phyloP scores from a whole-genome alignment of 176 grass and related monocot species.

The Ampelocalamus luodianensis region DNA sequence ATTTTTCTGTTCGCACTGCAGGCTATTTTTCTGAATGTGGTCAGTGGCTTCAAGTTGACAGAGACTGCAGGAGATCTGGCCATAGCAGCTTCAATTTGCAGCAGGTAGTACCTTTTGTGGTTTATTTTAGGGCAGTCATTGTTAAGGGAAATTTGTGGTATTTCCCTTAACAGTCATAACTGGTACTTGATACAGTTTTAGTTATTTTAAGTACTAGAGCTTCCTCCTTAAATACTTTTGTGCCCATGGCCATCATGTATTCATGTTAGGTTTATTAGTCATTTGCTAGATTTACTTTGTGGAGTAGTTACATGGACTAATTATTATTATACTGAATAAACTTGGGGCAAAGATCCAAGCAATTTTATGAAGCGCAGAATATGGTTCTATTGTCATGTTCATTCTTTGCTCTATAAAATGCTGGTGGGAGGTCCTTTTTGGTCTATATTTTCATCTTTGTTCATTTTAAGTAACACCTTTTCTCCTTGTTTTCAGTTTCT shows the following conservation, averaged over 20 bases:
- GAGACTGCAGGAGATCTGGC: conserved; percentile 97
- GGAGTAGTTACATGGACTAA: conserved; percentile 13
- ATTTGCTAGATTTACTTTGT: conserved; percentile 22
- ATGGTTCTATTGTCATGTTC: not conserved
- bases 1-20: conserved; percentile 47
- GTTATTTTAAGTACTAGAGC: not conserved
- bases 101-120: conserved; percentile 64
- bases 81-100: conserved; percentile 89
- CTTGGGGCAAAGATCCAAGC: not conserved
- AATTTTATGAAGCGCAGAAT: conserved; percentile 15
- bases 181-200: not conserved
- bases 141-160: too few species aligned
- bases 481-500: conserved; percentile 72
- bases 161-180: not conserved
- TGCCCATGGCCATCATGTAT: not conserved
- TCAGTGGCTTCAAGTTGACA: conserved; percentile 78
- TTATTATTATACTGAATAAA: conserved; percentile 9
- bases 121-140: conserved; percentile 18
- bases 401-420: conserved; percentile 17
- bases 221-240: not conserved
- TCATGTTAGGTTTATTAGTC: not conserved
- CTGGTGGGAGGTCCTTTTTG: not conserved
- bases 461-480: conserved; percentile 9
- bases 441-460: not conserved
- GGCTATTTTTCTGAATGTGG: conserved; percentile 89